A percentile compares a stretch with the other conserved stretches of the same genome.
Conservation (phyloP, 176 grass and related monocot genomes). For the Oryza coarctata region DNA sequence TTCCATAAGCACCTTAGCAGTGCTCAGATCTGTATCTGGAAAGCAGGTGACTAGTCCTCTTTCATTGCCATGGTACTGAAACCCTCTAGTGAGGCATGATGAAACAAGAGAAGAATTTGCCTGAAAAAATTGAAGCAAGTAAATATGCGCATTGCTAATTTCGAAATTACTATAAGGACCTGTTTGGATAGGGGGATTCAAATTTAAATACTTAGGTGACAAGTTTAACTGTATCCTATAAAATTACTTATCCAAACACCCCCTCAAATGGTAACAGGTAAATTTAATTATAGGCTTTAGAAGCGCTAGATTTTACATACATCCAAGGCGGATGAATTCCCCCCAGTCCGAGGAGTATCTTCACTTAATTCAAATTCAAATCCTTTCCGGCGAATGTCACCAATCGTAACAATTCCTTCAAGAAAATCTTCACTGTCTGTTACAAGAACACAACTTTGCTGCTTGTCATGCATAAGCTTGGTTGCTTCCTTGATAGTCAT, state of each 20-base stretch:
- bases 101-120: constrained; percentile 64
- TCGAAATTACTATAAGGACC: neutral
- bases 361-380: constrained; percentile 53
- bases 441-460: constrained; percentile 91
- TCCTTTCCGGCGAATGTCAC: constrained; percentile 72
- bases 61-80: constrained; percentile 80
- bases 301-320: constrained; percentile 35
- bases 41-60: constrained; percentile 91
- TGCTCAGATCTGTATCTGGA: constrained; percentile 90
- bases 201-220: neutral
- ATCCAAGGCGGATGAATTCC: constrained; percentile 50
- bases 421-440: constrained; percentile 94
- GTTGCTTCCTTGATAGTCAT: constrained; percentile 64
- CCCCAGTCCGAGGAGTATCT: constrained; percentile 24
- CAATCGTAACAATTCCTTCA: constrained; percentile 83
- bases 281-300: neutral
- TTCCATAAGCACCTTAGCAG: constrained; percentile 94
- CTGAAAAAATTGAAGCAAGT: constrained; percentile 43
- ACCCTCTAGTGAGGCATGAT: constrained; percentile 78
- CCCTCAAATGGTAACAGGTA: neutral
- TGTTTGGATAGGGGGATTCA: too few species aligned
- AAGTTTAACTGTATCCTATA: neutral
- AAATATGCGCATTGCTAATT: constrained; percentile 33
- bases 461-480: constrained; percentile 79
- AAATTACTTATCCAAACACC: neutral